These are phyloP conservation scores for Tolypocladium tropicale DNA, from an alignment of 2,329 filamentous ascomycete species.

Conservation along the genomic window DNA sequence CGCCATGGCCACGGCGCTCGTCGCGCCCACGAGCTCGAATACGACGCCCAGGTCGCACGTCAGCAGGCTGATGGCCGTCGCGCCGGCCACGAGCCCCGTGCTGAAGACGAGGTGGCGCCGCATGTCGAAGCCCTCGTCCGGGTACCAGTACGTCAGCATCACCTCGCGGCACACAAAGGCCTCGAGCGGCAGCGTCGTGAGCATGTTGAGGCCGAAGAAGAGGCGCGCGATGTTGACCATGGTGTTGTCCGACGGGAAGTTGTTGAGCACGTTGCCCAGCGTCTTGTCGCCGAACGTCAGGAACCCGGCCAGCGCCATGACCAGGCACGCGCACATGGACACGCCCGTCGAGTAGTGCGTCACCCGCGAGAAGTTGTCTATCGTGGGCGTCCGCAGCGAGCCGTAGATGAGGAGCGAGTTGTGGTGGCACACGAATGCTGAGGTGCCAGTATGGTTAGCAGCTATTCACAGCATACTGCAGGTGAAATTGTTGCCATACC, in stretches of 20 bases:
- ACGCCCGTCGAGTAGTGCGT: constrained; percentile 89
- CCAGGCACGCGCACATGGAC: constrained; percentile 83
- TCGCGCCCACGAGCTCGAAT: constrained; percentile 93
- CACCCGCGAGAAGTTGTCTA: constrained; percentile 87
- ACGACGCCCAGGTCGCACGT: constrained; percentile 92
- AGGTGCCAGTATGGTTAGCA: background rate
- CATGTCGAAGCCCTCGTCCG: constrained; percentile 64
- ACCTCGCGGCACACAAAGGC: constrained; percentile 96
- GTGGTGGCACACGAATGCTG: constrained; percentile 68
- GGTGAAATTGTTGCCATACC: constrained; percentile 39
- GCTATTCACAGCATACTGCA: background rate
- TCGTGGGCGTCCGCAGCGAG: constrained; percentile 83
- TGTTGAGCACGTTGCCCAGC: constrained; percentile 93
- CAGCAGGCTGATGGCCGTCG: constrained; percentile 67
- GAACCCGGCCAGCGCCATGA: constrained; percentile 83
- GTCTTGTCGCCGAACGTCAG: constrained; percentile 88
- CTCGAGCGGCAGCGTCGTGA: constrained; percentile 91
- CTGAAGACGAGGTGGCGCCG: constrained; percentile 81
- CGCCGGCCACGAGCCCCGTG: constrained; percentile 66
- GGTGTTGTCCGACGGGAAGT: constrained; percentile 81
- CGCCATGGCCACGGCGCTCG: constrained; percentile 84
- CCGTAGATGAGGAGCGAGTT: constrained; percentile 97
- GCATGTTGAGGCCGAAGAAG: constrained; percentile 97
- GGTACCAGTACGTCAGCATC: constrained; percentile 76
- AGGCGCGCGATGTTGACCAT: constrained; percentile 92